Conservation (phyloP, 2,329 filamentous ascomycete genomes). For the Aspergillus glaucus region DNA sequence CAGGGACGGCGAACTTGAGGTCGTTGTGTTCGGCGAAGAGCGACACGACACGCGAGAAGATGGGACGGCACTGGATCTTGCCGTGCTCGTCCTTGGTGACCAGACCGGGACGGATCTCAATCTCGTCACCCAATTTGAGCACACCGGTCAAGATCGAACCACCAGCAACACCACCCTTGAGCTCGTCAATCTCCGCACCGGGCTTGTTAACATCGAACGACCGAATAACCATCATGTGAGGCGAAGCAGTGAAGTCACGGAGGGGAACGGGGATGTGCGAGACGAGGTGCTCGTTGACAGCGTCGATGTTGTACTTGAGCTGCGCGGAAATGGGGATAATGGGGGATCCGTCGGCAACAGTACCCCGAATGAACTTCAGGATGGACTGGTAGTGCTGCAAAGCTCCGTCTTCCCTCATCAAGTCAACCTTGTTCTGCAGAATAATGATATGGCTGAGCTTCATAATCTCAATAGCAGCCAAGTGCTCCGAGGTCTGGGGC, state of each 20-base stretch:
- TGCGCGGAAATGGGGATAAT: constrained; percentile 97
- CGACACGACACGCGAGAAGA: constrained; percentile 90
- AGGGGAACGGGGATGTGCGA: constrained; percentile 88
- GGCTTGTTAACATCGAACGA: constrained; percentile 99
- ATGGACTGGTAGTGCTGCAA: constrained; percentile 95
- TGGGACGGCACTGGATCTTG: constrained; percentile 91
- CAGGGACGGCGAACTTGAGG: constrained; percentile 95
- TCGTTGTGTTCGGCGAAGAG: constrained; percentile 98
- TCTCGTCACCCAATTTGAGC: constrained; percentile 93
- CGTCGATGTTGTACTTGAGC: constrained; percentile 99
- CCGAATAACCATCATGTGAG: constrained; percentile 98
- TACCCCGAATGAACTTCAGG: constrained; percentile 95
- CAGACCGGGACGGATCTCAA: constrained; percentile 97
- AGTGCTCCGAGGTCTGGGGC: constrained; percentile 95
- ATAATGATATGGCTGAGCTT: constrained; percentile 99
- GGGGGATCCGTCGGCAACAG: constrained; percentile 87
- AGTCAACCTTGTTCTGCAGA: constrained; percentile 97
- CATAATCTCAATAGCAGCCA: constrained; percentile 99
- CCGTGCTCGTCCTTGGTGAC: constrained; percentile 92
- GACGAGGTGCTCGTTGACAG: constrained; percentile 92
- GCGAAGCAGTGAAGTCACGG: constrained; percentile 83
- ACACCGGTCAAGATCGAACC: constrained; percentile 95
- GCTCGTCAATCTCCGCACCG: constrained; percentile 94
- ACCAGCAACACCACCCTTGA: constrained; percentile 98
- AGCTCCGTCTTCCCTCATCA: constrained; percentile 94